phyloP scores from a whole-genome alignment of 257 asterid species.

The Solanum acaule region DNA sequence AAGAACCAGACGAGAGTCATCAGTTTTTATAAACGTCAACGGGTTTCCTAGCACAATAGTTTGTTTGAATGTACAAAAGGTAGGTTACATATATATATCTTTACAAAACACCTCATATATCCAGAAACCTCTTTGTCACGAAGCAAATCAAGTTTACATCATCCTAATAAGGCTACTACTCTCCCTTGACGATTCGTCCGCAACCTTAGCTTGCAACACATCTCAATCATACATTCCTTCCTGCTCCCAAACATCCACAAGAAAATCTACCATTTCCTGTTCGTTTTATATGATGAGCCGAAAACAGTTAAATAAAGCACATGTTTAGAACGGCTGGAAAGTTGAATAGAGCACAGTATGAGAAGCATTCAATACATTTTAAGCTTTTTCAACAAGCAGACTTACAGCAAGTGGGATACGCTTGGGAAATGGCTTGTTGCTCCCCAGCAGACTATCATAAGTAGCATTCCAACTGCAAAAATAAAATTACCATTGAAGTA shows the following conservation, averaged over 20 bases:
- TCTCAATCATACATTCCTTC: slow-evolving; percentile 66
- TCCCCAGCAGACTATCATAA: slow-evolving; percentile 71
- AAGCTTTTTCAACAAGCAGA: neutral
- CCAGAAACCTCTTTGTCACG: neutral
- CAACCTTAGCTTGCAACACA: neutral
- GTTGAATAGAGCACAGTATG: neutral
- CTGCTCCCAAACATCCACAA: slow-evolving; percentile 79
- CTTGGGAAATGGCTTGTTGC: slow-evolving; percentile 64
- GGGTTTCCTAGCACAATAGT: neutral
- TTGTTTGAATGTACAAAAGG: neutral
- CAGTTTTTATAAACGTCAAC: neutral
- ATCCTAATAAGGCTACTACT: neutral
- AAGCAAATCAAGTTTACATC: neutral
- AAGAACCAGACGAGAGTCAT: neutral
- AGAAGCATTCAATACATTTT: neutral
- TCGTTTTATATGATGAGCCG: neutral
- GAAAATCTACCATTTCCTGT: slow-evolving; percentile 85
- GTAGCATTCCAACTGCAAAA: slow-evolving; percentile 85
- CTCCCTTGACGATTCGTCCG: neutral
- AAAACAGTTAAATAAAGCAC: neutral
- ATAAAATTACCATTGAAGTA: slow-evolving; percentile 22
- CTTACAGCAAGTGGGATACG: slow-evolving; percentile 81
- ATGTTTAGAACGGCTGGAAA: neutral
- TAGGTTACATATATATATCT: neutral
- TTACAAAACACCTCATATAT: neutral